These are phyloP conservation scores for Herpotrichia juniperi DNA, from an alignment of 2,329 filamentous ascomycete genomes.

Conservation along the genomic window DNA sequence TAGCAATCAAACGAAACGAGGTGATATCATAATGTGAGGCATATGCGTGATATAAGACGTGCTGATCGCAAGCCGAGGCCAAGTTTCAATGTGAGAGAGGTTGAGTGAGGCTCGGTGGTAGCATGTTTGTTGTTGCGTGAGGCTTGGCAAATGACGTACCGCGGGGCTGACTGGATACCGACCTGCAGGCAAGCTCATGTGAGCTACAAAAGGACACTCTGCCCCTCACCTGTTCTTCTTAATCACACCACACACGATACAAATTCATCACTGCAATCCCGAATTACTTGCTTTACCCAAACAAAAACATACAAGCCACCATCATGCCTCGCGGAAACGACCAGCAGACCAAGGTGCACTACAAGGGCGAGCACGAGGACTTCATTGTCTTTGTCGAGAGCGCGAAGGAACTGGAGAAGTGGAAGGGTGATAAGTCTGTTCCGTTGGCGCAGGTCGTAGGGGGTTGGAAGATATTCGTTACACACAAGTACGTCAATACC, in stretches of 20 bases:
- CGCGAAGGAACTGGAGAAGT: constrained; percentile 72
- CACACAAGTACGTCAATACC: constrained; percentile 74
- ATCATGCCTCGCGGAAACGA: constrained; percentile 57
- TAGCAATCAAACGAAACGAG: constrained; percentile 1
- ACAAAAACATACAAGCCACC: constrained; percentile 7
- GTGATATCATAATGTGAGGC: background rate
- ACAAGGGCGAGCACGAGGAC: constrained; percentile 75
- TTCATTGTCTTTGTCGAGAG: constrained; percentile 71
- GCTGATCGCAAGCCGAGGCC: background rate
- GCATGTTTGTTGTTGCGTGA: background rate
- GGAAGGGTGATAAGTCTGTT: constrained; percentile 78
- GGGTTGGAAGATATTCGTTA: constrained; percentile 87
- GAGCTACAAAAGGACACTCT: constrained; percentile 36
- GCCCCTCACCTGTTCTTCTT: background rate
- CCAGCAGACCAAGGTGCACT: constrained; percentile 77
- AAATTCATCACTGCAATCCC: background rate
- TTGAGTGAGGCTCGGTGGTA: constrained; percentile 6
- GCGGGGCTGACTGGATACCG: background rate
- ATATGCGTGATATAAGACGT: constrained; percentile 8
- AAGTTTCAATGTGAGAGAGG: too few species aligned
- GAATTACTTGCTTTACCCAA: background rate
- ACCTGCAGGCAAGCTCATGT: constrained; percentile 24
- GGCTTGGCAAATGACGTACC: constrained; percentile 5
- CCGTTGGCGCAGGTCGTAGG: constrained; percentile 86
- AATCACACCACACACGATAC: background rate